Evolutionary conservation across 305 asterid species (phyloP), one percentile per base, ranked within the genome.

Genomic region (Withania somnifera): DNA sequence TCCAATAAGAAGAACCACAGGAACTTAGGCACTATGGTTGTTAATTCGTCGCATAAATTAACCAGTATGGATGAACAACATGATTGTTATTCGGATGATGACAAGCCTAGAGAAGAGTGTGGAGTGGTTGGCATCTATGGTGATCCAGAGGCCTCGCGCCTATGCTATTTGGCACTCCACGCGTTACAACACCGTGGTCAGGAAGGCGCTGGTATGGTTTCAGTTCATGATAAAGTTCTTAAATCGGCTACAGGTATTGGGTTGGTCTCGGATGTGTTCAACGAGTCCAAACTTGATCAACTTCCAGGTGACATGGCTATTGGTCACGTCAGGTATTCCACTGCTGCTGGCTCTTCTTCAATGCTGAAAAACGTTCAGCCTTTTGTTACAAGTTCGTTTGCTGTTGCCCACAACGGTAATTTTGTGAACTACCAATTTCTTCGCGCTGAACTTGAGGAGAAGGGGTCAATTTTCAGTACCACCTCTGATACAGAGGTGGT

Each of bases 111-210:
- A 40, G 95, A 91, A 78, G 95, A 90, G 82, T 89, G 95, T 83
- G 95, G 95, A 4, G 93, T 91, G 6, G 93, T 91, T 1, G 95
- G 93, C n/a, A 89, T 90, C 20, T 91, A 88, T 82, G 91, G 93
- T 71, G 95, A 91, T 85, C 86, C 95, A 0, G 95, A 91, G 53
- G 92, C 95, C 34, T 83, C 95, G 22, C 92, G 93, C 22, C 90
- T 91, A 77, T 79, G 90, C 80, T 91, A 90, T 61, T 84, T 90
- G 20, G 89, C 95, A 8, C 91, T 90, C 51, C 95, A 91, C 82
- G 91, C 95, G 2, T 91, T 91, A 34, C 95, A 91, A 86, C 95
- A 91, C 85, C 92, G 92, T 52, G 93, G 95, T 45, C 95, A 91
- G 40, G 95, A 91, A 79, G 95, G 95, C 38, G 92, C 93, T 7